Evolutionary conservation across 2,329 filamentous ascomycete genomes (phyloP).

Genomic region (Botrytis fabae): DNA sequence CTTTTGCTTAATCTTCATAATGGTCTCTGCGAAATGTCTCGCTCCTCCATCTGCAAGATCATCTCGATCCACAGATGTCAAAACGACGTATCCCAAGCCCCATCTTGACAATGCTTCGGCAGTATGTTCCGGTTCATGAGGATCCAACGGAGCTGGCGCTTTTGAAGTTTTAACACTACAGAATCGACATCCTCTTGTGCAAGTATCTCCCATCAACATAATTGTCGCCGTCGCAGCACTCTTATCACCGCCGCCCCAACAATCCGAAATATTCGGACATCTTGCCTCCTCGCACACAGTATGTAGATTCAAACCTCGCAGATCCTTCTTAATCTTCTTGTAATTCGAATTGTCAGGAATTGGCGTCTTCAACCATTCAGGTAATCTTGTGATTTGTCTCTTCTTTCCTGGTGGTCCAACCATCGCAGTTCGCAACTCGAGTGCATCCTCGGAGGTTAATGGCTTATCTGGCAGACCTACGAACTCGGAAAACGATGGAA

Average conservation of each 20-base stretch:
- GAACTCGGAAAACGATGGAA: constrained; percentile 61
- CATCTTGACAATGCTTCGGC: constrained; percentile 89
- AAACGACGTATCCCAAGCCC: constrained; percentile 93
- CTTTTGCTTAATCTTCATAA: constrained; percentile 89
- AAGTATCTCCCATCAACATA: constrained; percentile 99
- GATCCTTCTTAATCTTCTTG: constrained; percentile 91
- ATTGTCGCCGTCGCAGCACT: constrained; percentile 93
- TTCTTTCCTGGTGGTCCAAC: constrained; percentile 64
- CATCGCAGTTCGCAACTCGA: constrained; percentile 60
- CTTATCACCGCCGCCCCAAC: constrained; percentile 91
- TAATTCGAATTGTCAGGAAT: constrained; percentile 84
- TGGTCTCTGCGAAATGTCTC: constrained; percentile 87
- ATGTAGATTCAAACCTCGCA: constrained; percentile 85
- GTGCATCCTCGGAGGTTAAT: constrained; percentile 55
- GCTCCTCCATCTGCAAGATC: constrained; percentile 89
- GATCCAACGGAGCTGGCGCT: constrained; percentile 75
- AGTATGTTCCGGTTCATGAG: constrained; percentile 95
- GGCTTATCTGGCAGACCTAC: constrained; percentile 47
- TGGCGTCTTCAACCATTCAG: constrained; percentile 93
- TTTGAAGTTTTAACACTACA: constrained; percentile 93
- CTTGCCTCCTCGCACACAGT: constrained; percentile 97
- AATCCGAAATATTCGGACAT: constrained; percentile 96
- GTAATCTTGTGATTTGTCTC: constrained; percentile 71
- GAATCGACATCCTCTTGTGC: constrained; percentile 93
- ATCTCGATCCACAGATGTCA: constrained; percentile 92